Conservation (phyloP, 148 eudicot species). For the Oxyria digyna region DNA sequence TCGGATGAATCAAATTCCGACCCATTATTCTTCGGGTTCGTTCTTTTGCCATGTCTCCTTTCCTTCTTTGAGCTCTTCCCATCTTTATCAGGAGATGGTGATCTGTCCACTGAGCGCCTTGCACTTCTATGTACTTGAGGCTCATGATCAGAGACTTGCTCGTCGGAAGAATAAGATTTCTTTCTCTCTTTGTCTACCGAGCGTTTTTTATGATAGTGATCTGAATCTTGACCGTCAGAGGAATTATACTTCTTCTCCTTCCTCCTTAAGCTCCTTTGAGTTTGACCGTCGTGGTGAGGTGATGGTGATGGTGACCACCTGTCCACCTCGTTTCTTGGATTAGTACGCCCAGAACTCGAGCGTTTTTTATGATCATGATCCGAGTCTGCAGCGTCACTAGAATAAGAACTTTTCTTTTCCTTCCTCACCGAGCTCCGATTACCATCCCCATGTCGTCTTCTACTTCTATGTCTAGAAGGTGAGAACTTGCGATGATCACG, state of each 20-base stretch:
- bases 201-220: constrained; percentile 2
- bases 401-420: constrained; percentile 12
- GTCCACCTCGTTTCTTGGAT: background rate
- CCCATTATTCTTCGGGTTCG: background rate
- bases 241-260: constrained; percentile 18
- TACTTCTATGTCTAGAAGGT: background rate
- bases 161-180: background rate
- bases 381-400: constrained; percentile 20
- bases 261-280: constrained; percentile 7
- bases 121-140: background rate
- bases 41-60: background rate
- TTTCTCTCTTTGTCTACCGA: background rate
- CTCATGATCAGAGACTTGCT: constrained; percentile 3
- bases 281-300: background rate
- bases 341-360: background rate
- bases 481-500: constrained; percentile 4
- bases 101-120: background rate
- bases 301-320: constrained; percentile 5
- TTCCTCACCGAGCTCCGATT: constrained; percentile 10
- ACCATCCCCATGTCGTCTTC: background rate
- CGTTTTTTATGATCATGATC: constrained; percentile 8
- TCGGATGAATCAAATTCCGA: background rate
- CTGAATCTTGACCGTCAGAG: constrained; percentile 18
- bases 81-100: background rate
- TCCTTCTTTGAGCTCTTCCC: background rate